Conservation (phyloP, 108 stramenopile species). For the Fistulifera solaris region DNA sequence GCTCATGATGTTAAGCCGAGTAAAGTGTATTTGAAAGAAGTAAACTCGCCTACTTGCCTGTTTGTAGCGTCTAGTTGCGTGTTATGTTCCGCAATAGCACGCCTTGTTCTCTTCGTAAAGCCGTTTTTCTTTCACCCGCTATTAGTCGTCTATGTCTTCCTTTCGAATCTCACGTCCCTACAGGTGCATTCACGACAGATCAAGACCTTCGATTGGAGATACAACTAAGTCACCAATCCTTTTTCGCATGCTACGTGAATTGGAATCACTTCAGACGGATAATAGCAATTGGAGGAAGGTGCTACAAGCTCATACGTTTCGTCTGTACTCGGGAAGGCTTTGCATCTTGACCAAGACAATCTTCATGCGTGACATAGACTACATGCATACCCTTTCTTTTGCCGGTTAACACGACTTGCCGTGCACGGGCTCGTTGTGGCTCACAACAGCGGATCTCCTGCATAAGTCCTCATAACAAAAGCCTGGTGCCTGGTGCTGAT, state of each 20-base stretch:
- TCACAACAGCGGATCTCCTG: conserved; percentile 13
- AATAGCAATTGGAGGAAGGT: conserved; percentile 87
- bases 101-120: too few relatives aligned
- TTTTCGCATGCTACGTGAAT: conserved; percentile 72
- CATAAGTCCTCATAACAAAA: conserved; percentile 46
- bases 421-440: conserved; percentile 12
- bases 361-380: conserved; percentile 66
- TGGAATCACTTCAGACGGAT: conserved; percentile 97
- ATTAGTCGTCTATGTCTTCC: too few relatives aligned
- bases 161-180: too few relatives aligned
- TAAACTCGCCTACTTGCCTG: too few relatives aligned
- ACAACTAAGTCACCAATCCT: conserved; percentile 89
- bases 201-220: conserved; percentile 86
- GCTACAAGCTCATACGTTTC: conserved; percentile 86
- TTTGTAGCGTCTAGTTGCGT: too few relatives aligned
- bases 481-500: conserved; percentile 53
- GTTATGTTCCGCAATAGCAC: too few relatives aligned
- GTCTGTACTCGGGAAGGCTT: conserved; percentile 82
- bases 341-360: conserved; percentile 86
- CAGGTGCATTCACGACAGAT: conserved; percentile 76
- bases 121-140: too few relatives aligned
- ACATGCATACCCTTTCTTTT: conserved; percentile 40
- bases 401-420: conserved; percentile 22
- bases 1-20: too few relatives aligned
- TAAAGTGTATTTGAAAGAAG: too few relatives aligned